phyloP scores from a whole-genome alignment of 2,329 filamentous ascomycete genomes.

The Sclerotinia subarctica region DNA sequence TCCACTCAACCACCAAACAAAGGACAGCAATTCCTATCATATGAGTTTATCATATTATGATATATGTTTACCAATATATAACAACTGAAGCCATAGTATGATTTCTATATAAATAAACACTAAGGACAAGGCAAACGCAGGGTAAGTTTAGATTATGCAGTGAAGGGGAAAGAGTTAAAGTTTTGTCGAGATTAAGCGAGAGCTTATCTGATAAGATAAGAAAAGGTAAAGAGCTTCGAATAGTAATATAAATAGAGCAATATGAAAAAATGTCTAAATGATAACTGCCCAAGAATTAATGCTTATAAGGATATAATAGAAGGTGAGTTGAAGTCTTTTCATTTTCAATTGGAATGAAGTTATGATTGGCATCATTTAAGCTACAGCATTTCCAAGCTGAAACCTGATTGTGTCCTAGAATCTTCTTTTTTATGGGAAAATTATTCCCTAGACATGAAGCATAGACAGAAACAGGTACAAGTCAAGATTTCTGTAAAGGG shows the following conservation, averaged over 20 bases:
- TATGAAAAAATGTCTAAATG: background rate
- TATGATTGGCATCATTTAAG: background rate
- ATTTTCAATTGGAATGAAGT: background rate
- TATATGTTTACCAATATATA: background rate
- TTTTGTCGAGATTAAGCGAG: background rate
- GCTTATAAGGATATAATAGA: background rate
- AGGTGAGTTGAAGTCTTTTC: background rate
- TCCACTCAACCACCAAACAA: background rate
- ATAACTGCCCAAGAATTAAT: fast-evolving
- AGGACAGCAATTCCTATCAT: background rate
- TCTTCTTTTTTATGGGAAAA: no score
- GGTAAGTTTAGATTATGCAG: no score
- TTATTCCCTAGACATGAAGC: no score
- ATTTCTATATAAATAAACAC: no score
- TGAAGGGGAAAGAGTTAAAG: background rate
- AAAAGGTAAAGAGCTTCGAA: background rate
- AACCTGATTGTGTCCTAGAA: no score
- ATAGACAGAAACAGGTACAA: fast-evolving
- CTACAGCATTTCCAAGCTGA: no score
- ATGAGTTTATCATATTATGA: background rate
- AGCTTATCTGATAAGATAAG: background rate
- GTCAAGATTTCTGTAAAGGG: fast-evolving
- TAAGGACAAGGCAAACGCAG: fast-evolving
- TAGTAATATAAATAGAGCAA: background rate
- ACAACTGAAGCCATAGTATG: background rate